phyloP scores from a whole-genome alignment of 2,329 filamentous ascomycete species.

The Aspergillus felis region DNA sequence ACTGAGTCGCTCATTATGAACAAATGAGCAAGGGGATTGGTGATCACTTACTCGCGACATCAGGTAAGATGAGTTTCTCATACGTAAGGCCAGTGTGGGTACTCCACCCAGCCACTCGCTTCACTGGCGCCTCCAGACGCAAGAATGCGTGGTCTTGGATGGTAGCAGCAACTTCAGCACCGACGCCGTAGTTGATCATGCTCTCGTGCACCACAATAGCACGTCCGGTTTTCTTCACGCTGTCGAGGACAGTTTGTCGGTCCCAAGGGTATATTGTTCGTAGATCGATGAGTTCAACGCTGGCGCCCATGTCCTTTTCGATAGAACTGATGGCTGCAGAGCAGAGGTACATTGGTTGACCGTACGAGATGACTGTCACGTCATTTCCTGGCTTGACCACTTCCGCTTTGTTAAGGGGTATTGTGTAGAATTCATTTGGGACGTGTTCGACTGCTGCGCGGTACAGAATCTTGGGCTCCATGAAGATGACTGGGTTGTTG shows the following conservation, averaged over 20 bases:
- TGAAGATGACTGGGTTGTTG: conserved; percentile 84
- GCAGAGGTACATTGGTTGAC: conserved; percentile 83
- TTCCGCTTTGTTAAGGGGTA: conserved; percentile 83
- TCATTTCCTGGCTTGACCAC: conserved; percentile 75
- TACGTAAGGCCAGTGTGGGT: conserved; percentile 76
- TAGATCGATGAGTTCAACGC: conserved; percentile 80
- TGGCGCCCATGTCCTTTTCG: conserved; percentile 70
- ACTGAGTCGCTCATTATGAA: conserved; percentile 1
- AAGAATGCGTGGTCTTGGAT: conserved; percentile 87
- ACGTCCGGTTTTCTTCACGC: conserved; percentile 80
- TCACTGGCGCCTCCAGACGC: conserved; percentile 77
- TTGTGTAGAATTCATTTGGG: conserved; percentile 71
- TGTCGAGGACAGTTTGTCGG: conserved; percentile 71
- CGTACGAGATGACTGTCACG: conserved; percentile 82
- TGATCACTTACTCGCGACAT: conserved; percentile 71
- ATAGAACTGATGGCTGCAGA: conserved; percentile 70
- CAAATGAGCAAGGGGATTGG: neutral
- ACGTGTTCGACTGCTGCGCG: conserved; percentile 90
- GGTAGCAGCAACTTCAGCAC: conserved; percentile 82
- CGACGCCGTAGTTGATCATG: conserved; percentile 85
- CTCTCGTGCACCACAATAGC: conserved; percentile 88
- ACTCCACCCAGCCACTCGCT: conserved; percentile 83
- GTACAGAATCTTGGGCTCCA: conserved; percentile 93
- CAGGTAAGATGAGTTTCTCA: conserved; percentile 78
- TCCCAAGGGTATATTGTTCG: conserved; percentile 92